Evolutionary conservation across 345 rosid species (phyloP), one percentile per base, ranked within the genome.

Genomic region (Eucalyptus polyanthemos): DNA sequence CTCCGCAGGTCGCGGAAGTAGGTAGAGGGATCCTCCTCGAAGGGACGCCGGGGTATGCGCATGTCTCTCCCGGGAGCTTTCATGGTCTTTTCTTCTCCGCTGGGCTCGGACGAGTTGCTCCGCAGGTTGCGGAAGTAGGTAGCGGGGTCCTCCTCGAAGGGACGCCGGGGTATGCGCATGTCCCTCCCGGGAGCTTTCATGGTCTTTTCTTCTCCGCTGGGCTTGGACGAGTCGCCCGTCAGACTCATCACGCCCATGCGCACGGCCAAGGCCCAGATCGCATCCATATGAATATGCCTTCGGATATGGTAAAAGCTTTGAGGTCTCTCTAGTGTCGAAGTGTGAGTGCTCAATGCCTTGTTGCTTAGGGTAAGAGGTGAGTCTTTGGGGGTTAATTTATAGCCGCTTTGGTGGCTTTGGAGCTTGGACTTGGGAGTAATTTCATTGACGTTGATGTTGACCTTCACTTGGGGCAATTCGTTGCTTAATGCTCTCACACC

Each of bases 131-230:
- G 86, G 50, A 86, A 89, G 72, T 89, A 89, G 14, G 88, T 44
- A 19, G 88, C 53, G 3, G 90, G 90, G 88, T 86, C 47, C 13
- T 54, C 29, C 17, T 89, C 88, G 44, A 89, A 89, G 56, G 44
- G 45, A n/a, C 50, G 72, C 90, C 90, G 87, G 90, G 17, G 51
- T 4, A 89, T 87, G 44, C 56, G 90, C 19, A 2, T 11, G 60
- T 89, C 44, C 76, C 62, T 89, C 44, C 90, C 90, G 10, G 90
- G 90, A 87, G 90, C 90, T n/a, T 87, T 89, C 90, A 89, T 89
- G 40, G 90, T 56, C 62, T 56, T 24, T 56, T 89, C 60, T 87
- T 89, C 58, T 54, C 42, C 14, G 29, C 29, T 25, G 22, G 47
- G 15, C 86, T 58, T 0, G 14, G n/a, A 25, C 14, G 14, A 60